These are phyloP conservation scores for Mortierella sp. DNA, from an alignment of 371 early-diverging fungal species.

Conservation along the genomic window DNA sequence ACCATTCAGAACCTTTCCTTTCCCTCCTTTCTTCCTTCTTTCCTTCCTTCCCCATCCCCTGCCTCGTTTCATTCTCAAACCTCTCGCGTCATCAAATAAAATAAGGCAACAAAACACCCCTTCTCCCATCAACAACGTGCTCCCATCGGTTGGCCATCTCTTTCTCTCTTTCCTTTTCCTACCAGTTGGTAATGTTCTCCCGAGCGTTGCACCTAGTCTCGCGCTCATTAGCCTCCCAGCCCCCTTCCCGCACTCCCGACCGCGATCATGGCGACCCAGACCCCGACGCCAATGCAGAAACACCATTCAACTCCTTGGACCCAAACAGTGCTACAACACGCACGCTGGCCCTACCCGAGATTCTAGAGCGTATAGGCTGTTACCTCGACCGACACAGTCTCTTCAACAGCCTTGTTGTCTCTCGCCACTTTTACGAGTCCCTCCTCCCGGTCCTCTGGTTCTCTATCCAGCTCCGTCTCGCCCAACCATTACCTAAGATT, in stretches of 20 bases:
- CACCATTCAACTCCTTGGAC: background rate
- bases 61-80: constrained; percentile 1
- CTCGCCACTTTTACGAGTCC: constrained; percentile 10
- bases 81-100: background rate
- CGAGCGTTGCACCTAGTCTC: background rate
- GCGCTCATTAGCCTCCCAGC: background rate
- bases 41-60: background rate
- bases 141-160: background rate
- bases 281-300: background rate
- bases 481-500: background rate
- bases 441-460: constrained; percentile 12
- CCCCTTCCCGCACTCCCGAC: background rate
- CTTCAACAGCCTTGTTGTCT: constrained; percentile 9
- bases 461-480: background rate
- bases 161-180: background rate
- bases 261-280: background rate
- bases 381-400: constrained; percentile 5
- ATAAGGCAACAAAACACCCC: background rate
- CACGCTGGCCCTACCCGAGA: constrained; percentile 17
- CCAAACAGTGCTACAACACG: background rate
- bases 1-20: background rate
- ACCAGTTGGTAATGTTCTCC: background rate
- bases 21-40: background rate
- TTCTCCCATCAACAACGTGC: background rate
- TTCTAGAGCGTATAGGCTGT: constrained; percentile 2